Evolutionary conservation across 129 eudicot species (phyloP), one percentile per base, ranked within the genome.

Genomic region (Oenanthe sinensis): DNA sequence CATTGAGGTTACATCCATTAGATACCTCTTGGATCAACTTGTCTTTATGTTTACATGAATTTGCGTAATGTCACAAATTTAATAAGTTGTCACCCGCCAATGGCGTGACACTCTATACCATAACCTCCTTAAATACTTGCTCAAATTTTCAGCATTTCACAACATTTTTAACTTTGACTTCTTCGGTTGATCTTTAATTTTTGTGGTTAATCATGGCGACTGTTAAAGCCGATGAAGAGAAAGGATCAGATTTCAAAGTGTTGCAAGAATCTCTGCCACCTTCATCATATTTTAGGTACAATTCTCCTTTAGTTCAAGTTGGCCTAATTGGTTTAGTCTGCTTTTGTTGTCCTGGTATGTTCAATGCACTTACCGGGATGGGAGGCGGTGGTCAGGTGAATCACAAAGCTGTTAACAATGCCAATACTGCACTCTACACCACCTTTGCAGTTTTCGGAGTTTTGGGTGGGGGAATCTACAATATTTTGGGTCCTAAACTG

Each of bases 381-480:
- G 99, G 99, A 46, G 99, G 95, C 30, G 97, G 96, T 28, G 99
- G 99, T 44, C 99, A 96, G 77, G 92, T 96, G 20, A 93, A 96
- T 67, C 96, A 86, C 86, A 92, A 91, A 20, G 99, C 97, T 33
- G 88, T 87, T 0, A 92, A 92, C 91, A 96, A 96, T 81, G 99
- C 99, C 14, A 88, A 87, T 85, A 92, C 99, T 71, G 99, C 97
- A 75, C 93, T 96, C 39, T 96, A 96, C 91, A 87, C 97, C 77
- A 86, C 99, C 78, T 96, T 96, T 78, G 95, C 99, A 10, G 36
- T 96, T 28, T 96, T 96, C 80, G 99, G 99, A 14, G 71, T 96
- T 47, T 80, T 92, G 6, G 99, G 99, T 13, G 99, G 99, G 8
- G 99, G 99, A 4, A 90, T 92, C 60, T 96, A 96, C 91, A 96